phyloP scores from a whole-genome alignment of 768 basidiomycete genomes.

The Kwoniella mangroviensis region DNA sequence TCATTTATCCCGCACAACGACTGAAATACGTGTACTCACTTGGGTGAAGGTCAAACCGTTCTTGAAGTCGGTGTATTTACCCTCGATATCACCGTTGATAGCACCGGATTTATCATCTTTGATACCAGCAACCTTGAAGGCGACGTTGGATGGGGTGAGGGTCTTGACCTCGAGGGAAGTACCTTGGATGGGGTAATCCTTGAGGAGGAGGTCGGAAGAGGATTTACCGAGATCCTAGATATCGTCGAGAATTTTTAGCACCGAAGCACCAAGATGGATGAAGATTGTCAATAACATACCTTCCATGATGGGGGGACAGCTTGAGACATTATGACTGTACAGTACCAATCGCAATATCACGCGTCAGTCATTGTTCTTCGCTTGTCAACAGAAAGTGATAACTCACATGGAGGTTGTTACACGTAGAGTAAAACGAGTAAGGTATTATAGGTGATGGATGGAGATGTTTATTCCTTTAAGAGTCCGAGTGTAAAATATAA shows the following conservation, averaged over 20 bases:
- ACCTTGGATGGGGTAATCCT: slow-evolving; percentile 82
- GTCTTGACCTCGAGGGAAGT: slow-evolving; percentile 61
- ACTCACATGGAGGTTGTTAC: slow-evolving; percentile 23
- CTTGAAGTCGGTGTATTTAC: slow-evolving; percentile 86
- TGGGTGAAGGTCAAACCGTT: slow-evolving; percentile 89
- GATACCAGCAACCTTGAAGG: slow-evolving; percentile 88
- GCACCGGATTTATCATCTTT: slow-evolving; percentile 73
- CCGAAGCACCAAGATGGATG: background rate
- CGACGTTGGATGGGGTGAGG: slow-evolving; percentile 70
- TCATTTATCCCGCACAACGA: background rate
- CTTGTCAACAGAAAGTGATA: background rate
- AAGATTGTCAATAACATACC: slow-evolving; percentile 60
- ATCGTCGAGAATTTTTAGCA: background rate
- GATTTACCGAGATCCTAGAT: slow-evolving; percentile 76
- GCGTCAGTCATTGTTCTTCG: slow-evolving; percentile 1
- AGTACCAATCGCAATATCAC: background rate
- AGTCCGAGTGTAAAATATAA: background rate
- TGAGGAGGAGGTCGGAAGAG: slow-evolving; percentile 87
- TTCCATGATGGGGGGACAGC: slow-evolving; percentile 98
- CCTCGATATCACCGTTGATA: slow-evolving; percentile 91
- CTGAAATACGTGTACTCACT: slow-evolving; percentile 37
- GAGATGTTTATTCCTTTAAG: background rate
- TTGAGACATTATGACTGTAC: slow-evolving; percentile 67
- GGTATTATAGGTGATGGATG: background rate
- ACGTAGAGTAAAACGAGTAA: slow-evolving; percentile 18